A percentile compares a stretch with the other conserved stretches of the same genome.
Evolutionary conservation across 75 land plant genomes (phyloP).

Genomic region (Pinus tabuliformis): DNA sequence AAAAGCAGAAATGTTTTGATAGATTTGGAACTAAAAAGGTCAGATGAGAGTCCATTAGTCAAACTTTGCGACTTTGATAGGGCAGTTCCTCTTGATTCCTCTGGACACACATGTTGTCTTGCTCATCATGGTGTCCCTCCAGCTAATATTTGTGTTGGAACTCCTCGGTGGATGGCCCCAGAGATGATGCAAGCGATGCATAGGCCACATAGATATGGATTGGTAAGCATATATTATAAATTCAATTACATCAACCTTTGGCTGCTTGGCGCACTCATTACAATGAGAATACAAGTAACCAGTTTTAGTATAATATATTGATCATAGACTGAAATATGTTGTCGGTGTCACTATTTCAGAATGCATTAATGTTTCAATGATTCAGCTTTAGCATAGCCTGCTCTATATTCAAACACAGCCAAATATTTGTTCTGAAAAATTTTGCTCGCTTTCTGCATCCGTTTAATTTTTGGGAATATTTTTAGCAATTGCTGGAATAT

Average conservation of each 20-base stretch:
- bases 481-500: too few species aligned
- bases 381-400: too few species aligned
- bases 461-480: too few species aligned
- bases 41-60: slow-evolving; percentile 65
- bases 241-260: too few species aligned
- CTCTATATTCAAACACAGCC: too few species aligned
- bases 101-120: slow-evolving; percentile 80
- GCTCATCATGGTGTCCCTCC: slow-evolving; percentile 85
- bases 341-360: not conserved
- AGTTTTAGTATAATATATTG: not conserved
- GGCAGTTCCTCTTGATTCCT: slow-evolving; percentile 85
- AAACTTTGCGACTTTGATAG: slow-evolving; percentile 97
- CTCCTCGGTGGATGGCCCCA: slow-evolving; percentile 99
- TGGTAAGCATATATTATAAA: slow-evolving; percentile 43
- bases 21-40: slow-evolving; percentile 55
- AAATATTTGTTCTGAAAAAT: too few species aligned
- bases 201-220: slow-evolving; percentile 58
- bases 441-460: too few species aligned
- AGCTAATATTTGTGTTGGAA: slow-evolving; percentile 86
- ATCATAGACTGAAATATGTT: not conserved
- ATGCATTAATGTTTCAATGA: too few species aligned
- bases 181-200: slow-evolving; percentile 87
- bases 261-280: not conserved
- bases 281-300: not conserved
- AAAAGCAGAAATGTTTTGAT: slow-evolving; percentile 90